Evolutionary conservation across 441 rosid species (phyloP), one percentile per base, ranked within the genome.

Genomic region (Omphalea diandra): DNA sequence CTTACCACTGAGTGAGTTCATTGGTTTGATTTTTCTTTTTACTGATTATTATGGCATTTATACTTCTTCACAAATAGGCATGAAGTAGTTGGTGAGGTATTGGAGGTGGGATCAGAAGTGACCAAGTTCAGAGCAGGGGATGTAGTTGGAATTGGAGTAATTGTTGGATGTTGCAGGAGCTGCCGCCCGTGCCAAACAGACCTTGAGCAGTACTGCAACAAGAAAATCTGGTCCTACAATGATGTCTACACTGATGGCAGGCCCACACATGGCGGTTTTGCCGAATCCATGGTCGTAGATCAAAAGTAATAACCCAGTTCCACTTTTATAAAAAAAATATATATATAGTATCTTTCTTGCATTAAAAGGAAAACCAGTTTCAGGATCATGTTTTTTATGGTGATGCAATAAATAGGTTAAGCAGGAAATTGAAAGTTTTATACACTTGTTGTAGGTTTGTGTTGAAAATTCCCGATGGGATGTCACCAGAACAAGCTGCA

Each of bases 401-500:
- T n/a, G n/a, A n/a, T n/a, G n/a, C n/a, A n/a, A n/a, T n/a, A n/a
- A n/a, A n/a, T n/a, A n/a, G n/a, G n/a, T n/a, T n/a, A n/a, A n/a
- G n/a, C 12, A 27, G 20, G 1, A 43, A 43, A 0, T 10, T 60
- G 46, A 2, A 26, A 2, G 10, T 26, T 11, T 53, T 26, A 53
- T 26, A 1, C 73, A 27, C 26, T 69, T 62, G n/a, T n/a, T n/a
- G 36, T 68, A 90, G 97, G 82, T 94, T 91, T 81, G 88, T 84
- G 77, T 92, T 86, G 82, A 90, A 83, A 77, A 87, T 91, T 41
- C 98, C 98, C 6, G 92, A 87, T 11, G 95, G 97, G 41, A 78
- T 94, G 92, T 76, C 86, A 33, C 82, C 77, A 10, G 98, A 90
- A 64, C 98, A 94, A 72, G 98, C 83, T 58, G 97, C 98, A 0